phyloP scores from a whole-genome alignment of 768 basidiomycete genomes.

The Boletus patriciae region DNA sequence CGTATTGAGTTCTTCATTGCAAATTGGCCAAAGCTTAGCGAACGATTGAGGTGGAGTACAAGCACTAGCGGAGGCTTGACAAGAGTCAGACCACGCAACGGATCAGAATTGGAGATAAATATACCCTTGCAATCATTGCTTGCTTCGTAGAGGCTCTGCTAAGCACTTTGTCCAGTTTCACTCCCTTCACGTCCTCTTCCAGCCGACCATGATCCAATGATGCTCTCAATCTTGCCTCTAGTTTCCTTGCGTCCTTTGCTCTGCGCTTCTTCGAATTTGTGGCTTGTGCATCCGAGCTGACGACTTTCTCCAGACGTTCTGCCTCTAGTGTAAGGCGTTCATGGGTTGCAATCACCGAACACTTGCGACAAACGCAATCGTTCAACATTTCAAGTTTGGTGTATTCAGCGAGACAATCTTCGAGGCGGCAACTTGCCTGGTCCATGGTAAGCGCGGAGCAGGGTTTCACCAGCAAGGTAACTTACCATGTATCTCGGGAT shows the following conservation, averaged over 20 bases:
- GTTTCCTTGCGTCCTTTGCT: slow-evolving; percentile 65
- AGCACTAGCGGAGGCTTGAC: slow-evolving; percentile 81
- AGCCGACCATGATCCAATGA: slow-evolving; percentile 74
- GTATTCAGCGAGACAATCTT: slow-evolving; percentile 86
- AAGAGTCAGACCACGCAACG: slow-evolving; percentile 17
- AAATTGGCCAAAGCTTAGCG: slow-evolving; percentile 73
- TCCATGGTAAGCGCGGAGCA: slow-evolving; percentile 8
- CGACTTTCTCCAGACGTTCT: slow-evolving; percentile 47
- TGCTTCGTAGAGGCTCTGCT: slow-evolving; percentile 81
- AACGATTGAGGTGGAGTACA: slow-evolving; percentile 88
- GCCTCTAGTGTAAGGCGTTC: slow-evolving; percentile 62
- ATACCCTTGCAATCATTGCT: slow-evolving; percentile 87
- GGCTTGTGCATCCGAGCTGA: slow-evolving; percentile 40
- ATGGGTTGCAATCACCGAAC: slow-evolving; percentile 80
- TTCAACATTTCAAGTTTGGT: slow-evolving; percentile 83
- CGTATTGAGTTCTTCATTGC: slow-evolving; percentile 83
- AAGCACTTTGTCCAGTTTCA: slow-evolving; percentile 75
- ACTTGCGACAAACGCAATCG: slow-evolving; percentile 93
- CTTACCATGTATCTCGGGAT: slow-evolving; percentile 64
- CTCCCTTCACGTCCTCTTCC: slow-evolving; percentile 80
- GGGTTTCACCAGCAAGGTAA: slow-evolving; percentile 19
- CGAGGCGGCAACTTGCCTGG: slow-evolving; percentile 66
- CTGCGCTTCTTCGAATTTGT: slow-evolving; percentile 75
- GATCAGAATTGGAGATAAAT: background rate
- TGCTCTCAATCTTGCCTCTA: slow-evolving; percentile 58